Conservation (phyloP, 805 yeast genomes). For the Cyberlindnera lachancei region DNA sequence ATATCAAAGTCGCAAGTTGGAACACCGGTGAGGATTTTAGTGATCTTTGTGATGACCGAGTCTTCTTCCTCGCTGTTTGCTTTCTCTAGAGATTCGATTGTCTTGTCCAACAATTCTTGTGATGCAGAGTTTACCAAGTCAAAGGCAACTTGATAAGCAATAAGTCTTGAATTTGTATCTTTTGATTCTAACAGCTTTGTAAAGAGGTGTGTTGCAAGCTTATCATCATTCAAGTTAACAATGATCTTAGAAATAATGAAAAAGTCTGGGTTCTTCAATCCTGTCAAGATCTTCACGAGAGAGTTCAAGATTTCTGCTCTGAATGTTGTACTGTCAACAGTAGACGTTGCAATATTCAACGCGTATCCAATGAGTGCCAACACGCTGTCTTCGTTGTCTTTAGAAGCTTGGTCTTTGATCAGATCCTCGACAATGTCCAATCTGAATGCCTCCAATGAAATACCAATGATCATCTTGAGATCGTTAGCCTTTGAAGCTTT, state of each 20-base stretch:
- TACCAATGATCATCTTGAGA: conserved; percentile 76
- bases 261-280: conserved; percentile 64
- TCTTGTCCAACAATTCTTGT: conserved; percentile 70
- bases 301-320: conserved; percentile 56
- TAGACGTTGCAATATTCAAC: conserved; percentile 62
- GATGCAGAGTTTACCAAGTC: conserved; percentile 89
- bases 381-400: conserved; percentile 44
- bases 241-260: conserved; percentile 79
- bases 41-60: conserved; percentile 34
- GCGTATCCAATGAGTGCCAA: conserved; percentile 62
- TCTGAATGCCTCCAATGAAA: conserved; percentile 82
- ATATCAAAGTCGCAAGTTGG: conserved; percentile 91
- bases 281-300: conserved; percentile 52
- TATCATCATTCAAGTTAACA: conserved; percentile 76
- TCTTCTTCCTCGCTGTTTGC: conserved; percentile 22
- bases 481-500: conserved; percentile 72
- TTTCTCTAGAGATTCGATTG: conserved; percentile 34
- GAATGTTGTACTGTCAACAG: conserved; percentile 57
- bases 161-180: conserved; percentile 38
- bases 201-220: conserved; percentile 63
- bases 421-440: conserved; percentile 68
- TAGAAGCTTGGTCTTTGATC: conserved; percentile 32
- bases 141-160: conserved; percentile 91
- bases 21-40: conserved; percentile 75
- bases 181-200: conserved; percentile 41